phyloP scores from a whole-genome alignment of 257 asterid genomes.

The Nicotiana paniculata region DNA sequence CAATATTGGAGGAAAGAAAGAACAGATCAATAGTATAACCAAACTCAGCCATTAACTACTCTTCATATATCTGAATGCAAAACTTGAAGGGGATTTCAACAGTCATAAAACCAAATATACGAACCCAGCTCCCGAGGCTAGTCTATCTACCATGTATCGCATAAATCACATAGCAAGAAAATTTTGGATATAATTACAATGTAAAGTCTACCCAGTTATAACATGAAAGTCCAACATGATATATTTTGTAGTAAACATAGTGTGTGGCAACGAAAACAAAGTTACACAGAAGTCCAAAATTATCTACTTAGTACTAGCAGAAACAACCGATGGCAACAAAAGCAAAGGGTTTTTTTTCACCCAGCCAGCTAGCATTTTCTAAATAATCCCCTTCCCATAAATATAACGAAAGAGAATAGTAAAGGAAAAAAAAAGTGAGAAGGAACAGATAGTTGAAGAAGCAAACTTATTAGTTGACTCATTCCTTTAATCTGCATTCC shows the following conservation, averaged over 20 bases:
- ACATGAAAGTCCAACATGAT: not conserved
- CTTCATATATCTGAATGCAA: not conserved
- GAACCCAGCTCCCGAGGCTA: not conserved
- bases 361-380: not conserved
- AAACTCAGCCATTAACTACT: not conserved
- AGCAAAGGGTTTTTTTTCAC: not conserved
- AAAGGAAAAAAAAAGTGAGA: not conserved
- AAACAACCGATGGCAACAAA: not conserved
- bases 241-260: not conserved
- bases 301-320: not conserved
- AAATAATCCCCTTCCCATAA: not conserved
- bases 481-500: not conserved
- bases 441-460: not conserved
- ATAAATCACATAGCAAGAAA: not conserved
- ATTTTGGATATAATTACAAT: not conserved
- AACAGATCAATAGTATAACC: slow-evolving; percentile 12
- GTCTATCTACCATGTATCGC: not conserved
- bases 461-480: not conserved
- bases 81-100: not conserved
- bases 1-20: slow-evolving; percentile 15
- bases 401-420: not conserved
- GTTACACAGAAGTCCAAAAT: not conserved
- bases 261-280: not conserved
- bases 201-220: not conserved
- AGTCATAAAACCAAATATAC: not conserved